Base-by-base conservation (phyloP, 495 filamentous ascomycete genomes). In the Mycothermus thermophilus region DNA sequence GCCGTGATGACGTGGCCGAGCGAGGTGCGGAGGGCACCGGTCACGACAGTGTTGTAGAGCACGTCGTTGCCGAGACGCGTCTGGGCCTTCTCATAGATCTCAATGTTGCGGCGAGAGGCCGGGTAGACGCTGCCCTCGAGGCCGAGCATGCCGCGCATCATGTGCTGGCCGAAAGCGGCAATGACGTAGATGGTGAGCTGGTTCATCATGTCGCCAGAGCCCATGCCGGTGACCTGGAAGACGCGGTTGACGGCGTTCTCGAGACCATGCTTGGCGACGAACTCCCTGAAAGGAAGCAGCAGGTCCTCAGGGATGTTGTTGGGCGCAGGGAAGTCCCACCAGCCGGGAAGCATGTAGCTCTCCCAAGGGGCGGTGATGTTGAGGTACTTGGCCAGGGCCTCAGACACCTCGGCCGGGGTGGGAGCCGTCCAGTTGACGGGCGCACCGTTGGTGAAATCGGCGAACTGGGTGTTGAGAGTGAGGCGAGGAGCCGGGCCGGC, bases 211-310 rank as follows among this genome's bases (percentile, higher is more conserved):
- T 51, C 58, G 12, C 56, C 49, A 23, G 51, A 43, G 30, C 65
- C 56, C 36, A 64, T 54, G 27, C 60, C 63, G 2, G 62, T 51
- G 21, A 58, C 58, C 30, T 52, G 58, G 15, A 62, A 50, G 27
- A 53, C 38, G 32, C 37, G 43, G 31, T 35, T 55, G 58, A 43
- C 47, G 26, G 38, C 38, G 16, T 36, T 47, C 16, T 37, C 16
- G 14, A 53, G 28, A 28, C 38, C 24, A 39, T 53, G 52, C 44
- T 66, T 67, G 20, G 37, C 52, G 14, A 63, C 45, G 35, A 71
- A 67, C 14, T 69, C 42, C 8, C 51, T 51, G 37, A 62, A 71
- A 1, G 62, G 57, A 12, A 66, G 46, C 9, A 71, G 57, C 11
- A 71, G 50, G 18, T 68, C 64, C 3, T 45, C 55, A 9, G 66